Percentiles rank a stretch among this genome's conserved stretches.
phyloP scores from a whole-genome alignment of 257 asterid species.

The Nicotiana undulata region DNA sequence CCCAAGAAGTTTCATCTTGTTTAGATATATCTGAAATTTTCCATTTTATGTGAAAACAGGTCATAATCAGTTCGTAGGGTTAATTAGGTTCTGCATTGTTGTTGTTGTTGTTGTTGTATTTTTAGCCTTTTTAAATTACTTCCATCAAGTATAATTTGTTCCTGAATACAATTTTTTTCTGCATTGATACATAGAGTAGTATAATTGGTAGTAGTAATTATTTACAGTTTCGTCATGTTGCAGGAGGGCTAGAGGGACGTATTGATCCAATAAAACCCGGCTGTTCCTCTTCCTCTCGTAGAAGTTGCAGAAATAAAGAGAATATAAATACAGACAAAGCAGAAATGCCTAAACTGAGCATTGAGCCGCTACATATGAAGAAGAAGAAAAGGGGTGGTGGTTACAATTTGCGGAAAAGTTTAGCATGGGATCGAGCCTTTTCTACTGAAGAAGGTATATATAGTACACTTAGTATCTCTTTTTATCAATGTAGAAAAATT shows the following conservation, averaged over 20 bases:
- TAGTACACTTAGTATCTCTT: neutral
- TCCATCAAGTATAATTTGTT: too few species aligned
- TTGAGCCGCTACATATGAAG: constrained; percentile 84
- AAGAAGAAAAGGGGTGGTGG: constrained; percentile 72
- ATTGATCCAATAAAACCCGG: constrained; percentile 28
- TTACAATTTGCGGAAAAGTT: constrained; percentile 75
- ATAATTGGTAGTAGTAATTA: neutral
- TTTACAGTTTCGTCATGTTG: constrained; percentile 9
- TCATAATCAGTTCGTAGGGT: neutral
- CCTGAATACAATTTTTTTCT: too few species aligned
- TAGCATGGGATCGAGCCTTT: constrained; percentile 95
- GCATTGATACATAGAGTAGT: too few species aligned
- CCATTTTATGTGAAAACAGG: neutral
- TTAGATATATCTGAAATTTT: neutral
- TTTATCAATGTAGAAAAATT: neutral
- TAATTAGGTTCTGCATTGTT: neutral
- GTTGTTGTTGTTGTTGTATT: too few species aligned
- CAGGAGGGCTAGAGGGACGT: constrained; percentile 27
- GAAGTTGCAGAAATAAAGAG: constrained; percentile 53
- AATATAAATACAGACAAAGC: constrained; percentile 41
- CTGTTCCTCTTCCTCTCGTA: constrained; percentile 32
- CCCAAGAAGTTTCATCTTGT: neutral
- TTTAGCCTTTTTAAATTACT: neutral
- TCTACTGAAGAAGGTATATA: constrained; percentile 78
- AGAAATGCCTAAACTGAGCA: constrained; percentile 47